Percentiles rank a stretch among this genome's conserved stretches.
phyloP scores from a whole-genome alignment of 306 rosid genomes.

The Casuarina equisetifolia region DNA sequence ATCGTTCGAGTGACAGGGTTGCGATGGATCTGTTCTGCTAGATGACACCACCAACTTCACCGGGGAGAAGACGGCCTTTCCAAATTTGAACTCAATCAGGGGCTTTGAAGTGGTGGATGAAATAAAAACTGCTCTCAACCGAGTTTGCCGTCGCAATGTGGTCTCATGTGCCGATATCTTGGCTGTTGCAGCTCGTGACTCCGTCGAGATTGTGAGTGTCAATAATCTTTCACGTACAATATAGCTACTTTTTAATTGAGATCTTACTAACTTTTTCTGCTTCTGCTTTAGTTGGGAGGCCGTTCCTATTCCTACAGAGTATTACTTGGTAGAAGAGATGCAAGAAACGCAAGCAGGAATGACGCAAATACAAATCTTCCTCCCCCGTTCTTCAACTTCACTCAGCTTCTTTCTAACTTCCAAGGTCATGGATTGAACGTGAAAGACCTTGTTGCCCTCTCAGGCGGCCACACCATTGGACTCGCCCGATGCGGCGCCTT shows the following conservation, averaged over 20 bases:
- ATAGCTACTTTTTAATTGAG: neutral
- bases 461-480: conserved; percentile 41
- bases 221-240: neutral
- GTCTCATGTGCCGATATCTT: conserved; percentile 44
- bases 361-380: conserved; percentile 35
- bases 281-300: conserved; percentile 29
- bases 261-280: neutral
- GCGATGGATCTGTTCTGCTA: conserved; percentile 66
- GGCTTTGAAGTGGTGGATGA: conserved; percentile 34
- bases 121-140: conserved; percentile 25
- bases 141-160: conserved; percentile 21
- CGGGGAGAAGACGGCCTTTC: conserved; percentile 55
- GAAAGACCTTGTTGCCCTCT: conserved; percentile 33
- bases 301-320: conserved; percentile 20
- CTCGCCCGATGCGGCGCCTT: conserved; percentile 25
- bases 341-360: conserved; percentile 28
- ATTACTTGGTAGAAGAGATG: conserved; percentile 37
- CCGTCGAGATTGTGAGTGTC: conserved; percentile 30
- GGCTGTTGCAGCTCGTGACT: conserved; percentile 47
- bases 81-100: conserved; percentile 39
- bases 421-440: conserved; percentile 39
- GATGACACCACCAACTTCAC: conserved; percentile 44
- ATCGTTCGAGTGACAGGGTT: conserved; percentile 38
- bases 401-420: conserved; percentile 39
- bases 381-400: conserved; percentile 23